Evolutionary conservation across 1,139 yeast species (phyloP).

Genomic region (Taphrina confusa): DNA sequence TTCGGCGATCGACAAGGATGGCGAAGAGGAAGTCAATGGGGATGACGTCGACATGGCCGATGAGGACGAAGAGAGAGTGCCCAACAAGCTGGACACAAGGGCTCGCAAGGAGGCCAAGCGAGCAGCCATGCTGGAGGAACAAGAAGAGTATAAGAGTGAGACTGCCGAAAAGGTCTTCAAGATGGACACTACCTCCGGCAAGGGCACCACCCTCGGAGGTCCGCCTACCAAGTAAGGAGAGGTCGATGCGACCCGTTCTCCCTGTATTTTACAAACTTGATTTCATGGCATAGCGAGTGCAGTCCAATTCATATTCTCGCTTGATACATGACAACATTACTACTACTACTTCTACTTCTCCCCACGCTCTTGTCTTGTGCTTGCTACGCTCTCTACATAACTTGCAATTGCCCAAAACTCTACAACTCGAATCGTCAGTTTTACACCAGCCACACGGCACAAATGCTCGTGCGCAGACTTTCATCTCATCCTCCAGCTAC

Average conservation of each 20-base stretch:
- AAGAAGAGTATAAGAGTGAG: conserved; percentile 44
- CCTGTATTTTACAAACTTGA: background rate
- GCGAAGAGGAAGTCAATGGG: conserved; percentile 41
- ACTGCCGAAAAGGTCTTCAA: conserved; percentile 10
- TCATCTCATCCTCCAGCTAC: background rate
- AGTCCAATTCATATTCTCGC: too few species aligned
- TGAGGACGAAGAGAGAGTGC: conserved; percentile 42
- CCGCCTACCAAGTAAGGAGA: background rate
- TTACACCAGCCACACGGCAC: too few species aligned
- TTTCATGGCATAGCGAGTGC: conserved; percentile 7
- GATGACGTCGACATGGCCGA: conserved; percentile 41
- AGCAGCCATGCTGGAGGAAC: conserved; percentile 41
- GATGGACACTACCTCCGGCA: conserved; percentile 2
- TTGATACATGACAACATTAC: background rate
- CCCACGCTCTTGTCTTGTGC: background rate
- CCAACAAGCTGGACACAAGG: conserved; percentile 33
- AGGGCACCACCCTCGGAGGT: conserved; percentile 22
- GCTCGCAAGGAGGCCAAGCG: conserved; percentile 39
- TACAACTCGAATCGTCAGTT: too few species aligned
- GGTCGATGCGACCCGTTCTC: background rate
- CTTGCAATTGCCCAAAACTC: too few species aligned
- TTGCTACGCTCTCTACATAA: too few species aligned
- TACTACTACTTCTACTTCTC: background rate
- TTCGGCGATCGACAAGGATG: conserved; percentile 39
- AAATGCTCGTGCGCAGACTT: too few species aligned